A percentile compares a stretch with the other conserved stretches of the same genome.
Evolutionary conservation across 805 yeast genomes (phyloP).

Genomic region (Ogataea corticis): DNA sequence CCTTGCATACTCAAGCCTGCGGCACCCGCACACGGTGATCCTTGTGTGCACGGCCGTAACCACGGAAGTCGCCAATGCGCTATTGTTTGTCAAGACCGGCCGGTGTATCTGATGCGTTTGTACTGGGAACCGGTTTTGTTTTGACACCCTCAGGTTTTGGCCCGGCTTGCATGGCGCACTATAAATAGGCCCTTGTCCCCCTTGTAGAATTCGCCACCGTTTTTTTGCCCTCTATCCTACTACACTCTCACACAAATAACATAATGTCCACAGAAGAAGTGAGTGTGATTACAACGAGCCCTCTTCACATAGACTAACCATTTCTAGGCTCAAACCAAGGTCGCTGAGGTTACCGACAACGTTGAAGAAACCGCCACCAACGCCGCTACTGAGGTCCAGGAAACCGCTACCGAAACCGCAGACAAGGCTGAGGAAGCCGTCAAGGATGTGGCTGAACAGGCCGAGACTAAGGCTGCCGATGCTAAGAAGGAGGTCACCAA

Average conservation of each 20-base stretch:
- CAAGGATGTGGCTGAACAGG: constrained; percentile 11
- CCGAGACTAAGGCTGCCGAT: constrained; percentile 12
- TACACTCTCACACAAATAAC: background rate
- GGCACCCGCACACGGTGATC: constrained; percentile 1
- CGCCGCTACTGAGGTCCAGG: constrained; percentile 11
- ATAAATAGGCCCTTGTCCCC: constrained; percentile 4
- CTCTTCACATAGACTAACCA: too few relatives aligned
- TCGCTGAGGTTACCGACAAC: constrained; percentile 10
- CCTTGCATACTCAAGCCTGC: background rate
- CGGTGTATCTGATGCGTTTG: constrained; percentile 6
- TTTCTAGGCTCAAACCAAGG: constrained; percentile 13
- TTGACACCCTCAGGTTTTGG: constrained; percentile 1
- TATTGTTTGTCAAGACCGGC: constrained; percentile 3
- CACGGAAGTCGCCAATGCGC: constrained; percentile 2
- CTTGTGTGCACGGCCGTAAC: background rate
- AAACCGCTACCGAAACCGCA: constrained; percentile 12
- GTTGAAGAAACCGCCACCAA: constrained; percentile 9
- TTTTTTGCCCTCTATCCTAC: background rate
- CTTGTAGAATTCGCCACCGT: background rate
- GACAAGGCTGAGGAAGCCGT: constrained; percentile 9
- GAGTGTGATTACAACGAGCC: background rate
- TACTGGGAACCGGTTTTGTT: constrained; percentile 1
- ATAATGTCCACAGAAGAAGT: constrained; percentile 23
- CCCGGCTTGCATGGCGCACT: constrained; percentile 1
- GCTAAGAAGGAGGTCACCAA: constrained; percentile 18